Evolutionary conservation across 2,329 filamentous ascomycete genomes (phyloP), one percentile per base, ranked within the genome.

Genomic region (Rhytidhysteron rufulum): DNA sequence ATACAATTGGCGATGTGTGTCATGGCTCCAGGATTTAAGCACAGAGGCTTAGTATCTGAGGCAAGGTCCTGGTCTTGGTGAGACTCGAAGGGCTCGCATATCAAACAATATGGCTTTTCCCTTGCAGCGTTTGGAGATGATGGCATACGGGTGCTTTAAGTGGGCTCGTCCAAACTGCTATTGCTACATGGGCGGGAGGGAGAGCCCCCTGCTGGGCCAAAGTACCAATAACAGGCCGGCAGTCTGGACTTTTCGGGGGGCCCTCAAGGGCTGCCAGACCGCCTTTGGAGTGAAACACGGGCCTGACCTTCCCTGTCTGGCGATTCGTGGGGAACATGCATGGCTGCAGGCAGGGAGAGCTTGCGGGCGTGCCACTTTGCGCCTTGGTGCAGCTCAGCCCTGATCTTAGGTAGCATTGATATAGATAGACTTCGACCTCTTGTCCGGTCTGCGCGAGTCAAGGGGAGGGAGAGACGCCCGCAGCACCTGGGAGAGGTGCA

Each of bases 1-100:
- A 67, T 65, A 60, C 63, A 67, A 60, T 64, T 65, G 56, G 65
- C 63, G 52, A 68, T 68, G 58, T 68, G 65, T 63, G 62, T 60
- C 63, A 67, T 67, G 59, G 57, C 49, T 38, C 51, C 33, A 42
- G 58, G 62, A 61, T 65, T 58, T 61, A 53, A 52, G 49, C 51
- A 50, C 53, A 45, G 56, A 62, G 51, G 59, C 51, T 61, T 55
- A 57, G 52, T 55, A 56, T 60, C 48, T 54, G 49, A 47, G 51
- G 48, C 61, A 60, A 61, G 59, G 62, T 60, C 24, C 39, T 36
- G 25, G 17, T 17, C 21, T 20, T 62, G 58, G 44, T 65, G 62
- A 65, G 61, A 65, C 62, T 65, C 50, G 54, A 51, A 53, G 55
- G 53, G 54, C 57, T 58, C 55, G 58, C 57, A 64, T 58, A 55